These are phyloP conservation scores for Podospora appendiculata DNA, from an alignment of 495 filamentous ascomycete genomes.

Conservation along the genomic window DNA sequence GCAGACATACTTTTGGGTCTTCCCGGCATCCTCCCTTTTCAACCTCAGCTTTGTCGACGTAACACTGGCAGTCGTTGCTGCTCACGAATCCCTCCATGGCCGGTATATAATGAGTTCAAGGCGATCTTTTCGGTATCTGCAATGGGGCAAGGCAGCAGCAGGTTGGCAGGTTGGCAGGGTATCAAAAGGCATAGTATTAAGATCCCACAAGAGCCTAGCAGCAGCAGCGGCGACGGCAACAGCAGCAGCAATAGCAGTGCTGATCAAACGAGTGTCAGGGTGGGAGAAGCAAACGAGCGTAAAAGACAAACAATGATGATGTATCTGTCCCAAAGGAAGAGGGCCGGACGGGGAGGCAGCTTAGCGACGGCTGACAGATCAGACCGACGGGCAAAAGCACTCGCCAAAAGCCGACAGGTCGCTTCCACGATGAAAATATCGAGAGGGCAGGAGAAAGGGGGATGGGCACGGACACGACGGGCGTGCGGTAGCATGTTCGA, in stretches of 20 bases:
- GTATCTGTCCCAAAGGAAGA: background rate
- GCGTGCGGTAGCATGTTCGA: constrained; percentile 10
- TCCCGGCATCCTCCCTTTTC: background rate
- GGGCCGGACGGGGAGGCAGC: background rate
- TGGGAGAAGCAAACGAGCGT: constrained; percentile 5
- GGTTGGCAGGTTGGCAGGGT: constrained; percentile 2
- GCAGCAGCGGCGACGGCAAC: background rate
- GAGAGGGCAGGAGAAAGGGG: background rate
- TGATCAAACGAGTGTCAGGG: background rate
- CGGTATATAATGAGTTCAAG: background rate
- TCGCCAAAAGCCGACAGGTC: constrained; percentile 7
- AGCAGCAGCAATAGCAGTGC: background rate
- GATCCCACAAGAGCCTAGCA: background rate
- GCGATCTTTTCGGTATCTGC: background rate
- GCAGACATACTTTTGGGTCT: constrained; percentile 13
- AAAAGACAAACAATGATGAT: constrained; percentile 7
- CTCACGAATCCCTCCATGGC: constrained; percentile 4
- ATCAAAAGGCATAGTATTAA: constrained; percentile 13
- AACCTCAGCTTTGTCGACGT: constrained; percentile 13
- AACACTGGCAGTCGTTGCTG: constrained; percentile 13
- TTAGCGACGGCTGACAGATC: background rate
- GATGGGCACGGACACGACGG: constrained; percentile 3
- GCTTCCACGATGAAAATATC: background rate
- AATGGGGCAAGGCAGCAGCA: background rate
- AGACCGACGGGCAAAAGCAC: background rate